Evolutionary conservation across 2,329 filamentous ascomycete genomes (phyloP).

Genomic region (Penicillium sp.): DNA sequence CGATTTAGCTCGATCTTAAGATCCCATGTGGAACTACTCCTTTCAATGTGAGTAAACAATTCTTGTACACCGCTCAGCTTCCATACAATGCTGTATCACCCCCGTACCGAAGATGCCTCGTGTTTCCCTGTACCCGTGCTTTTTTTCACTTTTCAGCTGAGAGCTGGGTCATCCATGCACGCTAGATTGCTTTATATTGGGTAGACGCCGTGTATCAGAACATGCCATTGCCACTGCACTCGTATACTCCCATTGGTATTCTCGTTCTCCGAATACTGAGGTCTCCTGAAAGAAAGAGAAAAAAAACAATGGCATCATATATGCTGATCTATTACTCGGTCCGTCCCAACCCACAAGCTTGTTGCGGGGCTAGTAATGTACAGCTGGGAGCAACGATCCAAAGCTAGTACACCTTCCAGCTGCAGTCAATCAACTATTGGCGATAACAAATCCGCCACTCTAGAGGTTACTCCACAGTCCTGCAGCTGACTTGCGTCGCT

Average conservation of each 20-base stretch:
- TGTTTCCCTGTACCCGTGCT: not conserved
- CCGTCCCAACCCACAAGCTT: constrained; percentile 14
- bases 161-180: not conserved
- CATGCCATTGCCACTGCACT: too few relatives aligned
- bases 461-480: constrained; percentile 23
- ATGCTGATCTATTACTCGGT: constrained; percentile 22
- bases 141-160: not conserved
- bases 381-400: constrained; percentile 12
- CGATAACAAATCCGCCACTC: constrained; percentile 29
- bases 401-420: constrained; percentile 17
- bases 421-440: constrained; percentile 28
- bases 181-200: too few relatives aligned
- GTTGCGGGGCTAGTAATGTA: constrained; percentile 23
- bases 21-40: constrained; percentile 16
- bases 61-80: constrained; percentile 19
- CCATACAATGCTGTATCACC: not conserved
- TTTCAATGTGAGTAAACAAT: constrained; percentile 9
- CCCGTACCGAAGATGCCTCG: not conserved
- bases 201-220: too few relatives aligned
- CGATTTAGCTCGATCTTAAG: constrained; percentile 18
- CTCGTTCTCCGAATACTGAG: too few relatives aligned
- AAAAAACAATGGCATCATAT: not conserved
- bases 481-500: constrained; percentile 25
- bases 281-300: too few relatives aligned
- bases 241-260: too few relatives aligned